These are phyloP conservation scores for Neoboletus subvelutipes DNA, from an alignment of 768 basidiomycete genomes.

Conservation along the genomic window DNA sequence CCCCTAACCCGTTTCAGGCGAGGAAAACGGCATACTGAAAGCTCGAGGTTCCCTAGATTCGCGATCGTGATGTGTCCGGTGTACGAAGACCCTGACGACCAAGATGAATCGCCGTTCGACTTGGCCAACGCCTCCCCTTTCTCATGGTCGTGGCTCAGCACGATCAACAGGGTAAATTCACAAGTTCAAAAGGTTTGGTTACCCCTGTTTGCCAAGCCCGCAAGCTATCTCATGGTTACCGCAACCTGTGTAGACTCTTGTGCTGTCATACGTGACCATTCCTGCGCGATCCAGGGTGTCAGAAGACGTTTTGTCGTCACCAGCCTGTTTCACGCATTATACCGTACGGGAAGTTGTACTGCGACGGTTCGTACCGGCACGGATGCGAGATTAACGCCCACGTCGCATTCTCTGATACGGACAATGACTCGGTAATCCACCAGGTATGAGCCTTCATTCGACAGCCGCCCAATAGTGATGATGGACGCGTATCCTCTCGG, in stretches of 20 bases:
- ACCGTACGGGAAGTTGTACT: conserved; percentile 82
- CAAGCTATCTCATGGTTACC: conserved; percentile 2
- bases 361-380: conserved; percentile 83
- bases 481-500: neutral
- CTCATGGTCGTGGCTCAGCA: conserved; percentile 95
- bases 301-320: conserved; percentile 54
- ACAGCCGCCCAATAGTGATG: neutral
- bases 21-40: neutral
- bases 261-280: conserved; percentile 90
- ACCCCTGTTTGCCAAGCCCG: neutral
- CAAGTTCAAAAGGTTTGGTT: conserved; percentile 93
- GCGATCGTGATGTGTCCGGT: conserved; percentile 88
- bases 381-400: conserved; percentile 75
- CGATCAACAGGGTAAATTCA: conserved; percentile 93
- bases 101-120: conserved; percentile 57
- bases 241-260: conserved; percentile 62
- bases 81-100: conserved; percentile 81
- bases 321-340: conserved; percentile 74
- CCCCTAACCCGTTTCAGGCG: neutral
- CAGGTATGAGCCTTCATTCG: neutral
- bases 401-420: neutral
- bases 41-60: conserved; percentile 53
- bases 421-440: neutral
- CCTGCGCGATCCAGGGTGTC: conserved; percentile 67
- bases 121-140: conserved; percentile 71